Evolutionary conservation across 1,139 yeast species (phyloP).

Genomic region (Diutina ranongensis): DNA sequence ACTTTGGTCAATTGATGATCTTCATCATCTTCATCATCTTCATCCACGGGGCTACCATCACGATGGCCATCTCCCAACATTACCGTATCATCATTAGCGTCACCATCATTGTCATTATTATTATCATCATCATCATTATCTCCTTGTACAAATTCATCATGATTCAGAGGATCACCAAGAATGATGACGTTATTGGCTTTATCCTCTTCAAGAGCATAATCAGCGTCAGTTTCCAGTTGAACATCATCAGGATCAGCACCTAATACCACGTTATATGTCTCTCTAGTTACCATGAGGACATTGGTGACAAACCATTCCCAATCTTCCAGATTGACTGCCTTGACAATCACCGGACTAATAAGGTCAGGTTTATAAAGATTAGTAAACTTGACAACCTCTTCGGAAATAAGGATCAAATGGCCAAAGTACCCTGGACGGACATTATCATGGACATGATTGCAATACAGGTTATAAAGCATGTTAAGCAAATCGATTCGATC

Average conservation of each 20-base stretch:
- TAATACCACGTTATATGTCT: slow-evolving; percentile 33
- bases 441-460: slow-evolving; percentile 11
- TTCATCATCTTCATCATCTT: slow-evolving; percentile 9
- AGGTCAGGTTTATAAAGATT: slow-evolving; percentile 38
- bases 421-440: slow-evolving; percentile 40
- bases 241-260: slow-evolving; percentile 26
- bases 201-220: slow-evolving; percentile 7
- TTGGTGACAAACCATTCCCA: slow-evolving; percentile 40
- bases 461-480: slow-evolving; percentile 23
- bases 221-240: slow-evolving; percentile 11
- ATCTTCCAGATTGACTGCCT: slow-evolving; percentile 23
- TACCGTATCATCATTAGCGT: neutral
- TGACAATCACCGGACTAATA: slow-evolving; percentile 31
- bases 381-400: slow-evolving; percentile 38
- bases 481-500: slow-evolving; percentile 23
- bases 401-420: slow-evolving; percentile 34
- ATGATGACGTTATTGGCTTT: slow-evolving; percentile 16
- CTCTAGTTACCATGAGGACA: slow-evolving; percentile 31
- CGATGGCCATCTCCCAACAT: slow-evolving; percentile 7
- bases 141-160: slow-evolving; percentile 22
- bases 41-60: slow-evolving; percentile 13
- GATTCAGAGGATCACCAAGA: slow-evolving; percentile 26
- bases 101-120: neutral
- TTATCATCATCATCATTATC: neutral
- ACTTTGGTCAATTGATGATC: neutral